Conservation (phyloP, 2,329 filamentous ascomycete species). For the Arachnomyces sp. region DNA sequence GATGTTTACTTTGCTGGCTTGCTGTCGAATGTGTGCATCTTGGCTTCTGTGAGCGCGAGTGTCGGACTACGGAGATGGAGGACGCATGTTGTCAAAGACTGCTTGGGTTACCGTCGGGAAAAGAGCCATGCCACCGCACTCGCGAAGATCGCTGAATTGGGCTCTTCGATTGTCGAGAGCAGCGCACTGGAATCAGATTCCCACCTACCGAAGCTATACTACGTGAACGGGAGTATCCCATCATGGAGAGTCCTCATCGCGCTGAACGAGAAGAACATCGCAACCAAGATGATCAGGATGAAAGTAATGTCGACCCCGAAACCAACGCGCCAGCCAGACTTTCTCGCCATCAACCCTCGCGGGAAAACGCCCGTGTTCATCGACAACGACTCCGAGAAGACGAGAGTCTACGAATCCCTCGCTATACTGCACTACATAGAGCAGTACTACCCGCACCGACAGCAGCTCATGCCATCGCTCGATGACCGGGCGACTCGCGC, state of each 20-base stretch:
- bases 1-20: conserved; percentile 5
- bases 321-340: conserved; percentile 1
- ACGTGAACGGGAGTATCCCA: conserved; percentile 5
- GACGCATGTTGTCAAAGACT: conserved; percentile 1
- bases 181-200: background rate
- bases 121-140: conserved; percentile 1
- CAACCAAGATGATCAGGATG: background rate
- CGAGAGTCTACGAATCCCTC: conserved; percentile 2
- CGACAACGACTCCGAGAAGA: background rate
- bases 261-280: conserved; percentile 1
- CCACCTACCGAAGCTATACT: conserved; percentile 3
- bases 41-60: conserved; percentile 1
- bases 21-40: conserved; percentile 3
- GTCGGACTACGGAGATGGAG: background rate
- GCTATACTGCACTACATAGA: conserved; percentile 4
- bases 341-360: conserved; percentile 3
- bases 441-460: background rate
- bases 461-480: background rate
- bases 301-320: conserved; percentile 2
- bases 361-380: conserved; percentile 4
- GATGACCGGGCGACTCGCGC: background rate
- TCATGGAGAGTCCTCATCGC: conserved; percentile 3
- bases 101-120: conserved; percentile 1
- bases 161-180: background rate
- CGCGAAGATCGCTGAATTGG: background rate